Evolutionary conservation across 176 grass and related monocot species (phyloP), one percentile per base, ranked within the genome.

Genomic region (Leersia perrieri): DNA sequence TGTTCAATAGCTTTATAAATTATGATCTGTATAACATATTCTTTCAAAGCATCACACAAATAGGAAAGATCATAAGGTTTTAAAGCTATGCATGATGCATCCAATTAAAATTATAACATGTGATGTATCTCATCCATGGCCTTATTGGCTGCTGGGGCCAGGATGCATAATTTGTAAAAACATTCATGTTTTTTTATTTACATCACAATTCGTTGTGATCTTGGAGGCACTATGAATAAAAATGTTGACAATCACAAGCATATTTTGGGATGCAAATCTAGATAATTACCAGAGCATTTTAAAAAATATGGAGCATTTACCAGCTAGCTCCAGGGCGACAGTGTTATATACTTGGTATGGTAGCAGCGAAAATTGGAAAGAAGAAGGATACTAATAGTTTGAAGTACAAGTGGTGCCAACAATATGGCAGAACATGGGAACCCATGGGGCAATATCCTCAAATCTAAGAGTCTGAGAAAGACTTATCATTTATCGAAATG

Each of bases 31-130:
- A 51, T 5, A 51, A 25, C 22, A 79, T 0, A 67, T 35, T n/a
- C 30, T 67, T 67, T 51, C 34, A 35, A 23, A 12, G 18, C 29
- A 62, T 51, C 22, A 33, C 45, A 79, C 9, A 32, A 15, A 80
- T 15, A 70, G 30, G 34, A 7, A 27, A 28, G 9, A 38, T 11
- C 45, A 68, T 14, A 22, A 40, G 45, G 3, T 70, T 80, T 69
- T 30, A n/a, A 58, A 68, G 65, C 47, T 55, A 47, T 29, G n/a
- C 44, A 80, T 29, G 47, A 80, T 38, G 7, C 47, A 80, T 70
- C 65, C 5, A 15, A 70, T 40, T 22, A 5, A 39, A 80, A 18
- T 15, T 70, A 69, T n/a, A 55, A 2, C 49, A 53, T 79, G 66
- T 23, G 7, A 29, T 35, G 57, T 13, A 33, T 44, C 34, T 53